Base-by-base conservation (phyloP, 2,329 filamentous ascomycete genomes). In the Colletotrichum coccodes region DNA sequence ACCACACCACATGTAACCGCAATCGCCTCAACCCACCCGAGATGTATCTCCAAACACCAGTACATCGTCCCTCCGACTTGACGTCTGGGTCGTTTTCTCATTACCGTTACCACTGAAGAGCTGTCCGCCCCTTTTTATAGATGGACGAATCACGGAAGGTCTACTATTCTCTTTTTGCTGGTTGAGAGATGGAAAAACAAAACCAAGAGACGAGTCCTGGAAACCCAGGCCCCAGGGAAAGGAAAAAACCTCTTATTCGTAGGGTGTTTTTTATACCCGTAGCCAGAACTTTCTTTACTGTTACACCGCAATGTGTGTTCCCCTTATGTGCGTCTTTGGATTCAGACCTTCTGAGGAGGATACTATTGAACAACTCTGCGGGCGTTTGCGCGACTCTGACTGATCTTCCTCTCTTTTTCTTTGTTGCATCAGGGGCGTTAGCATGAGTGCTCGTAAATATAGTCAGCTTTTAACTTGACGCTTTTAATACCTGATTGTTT, bases 341-440 rank as follows among this genome's bases (percentile, higher is more conserved):
- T 59, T 64, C 53, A 6, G 44, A 38, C 14, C 30, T 34, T 40
- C 2, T 14, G 44, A 60, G 34, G 47, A 52, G 28, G 23, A 50
- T 42, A 16, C 28, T 40, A 54, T 44, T 38, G 34, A 23, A 54
- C 28, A 40, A 23, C 38, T 26, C 26, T 50, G 34, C 44, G 47
- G 61, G 34, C 52, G 36, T 50, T 60, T 44, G 54, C 40, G 42
- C 47, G 49, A 56, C 46, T 34, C 21, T 26, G 21, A 42, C n/a
- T 28, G 23, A 26, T 57, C 26, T n/a, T 21, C 53, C 8, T 12
- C 21, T 49, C 9, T 14, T 53, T 16, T 42, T 11, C 2, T 67
- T 34, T 52, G 49, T 60, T 61, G 68, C 68, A 70, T 69, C 26
- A 49, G 60, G 65, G 68, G 68, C 68, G 68, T 70, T 60, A 26